Percentiles rank a stretch among this genome's conserved stretches.
These are phyloP conservation scores for Trichoderma koningii DNA, from an alignment of 2,329 filamentous ascomycete species.

Conservation along the genomic window DNA sequence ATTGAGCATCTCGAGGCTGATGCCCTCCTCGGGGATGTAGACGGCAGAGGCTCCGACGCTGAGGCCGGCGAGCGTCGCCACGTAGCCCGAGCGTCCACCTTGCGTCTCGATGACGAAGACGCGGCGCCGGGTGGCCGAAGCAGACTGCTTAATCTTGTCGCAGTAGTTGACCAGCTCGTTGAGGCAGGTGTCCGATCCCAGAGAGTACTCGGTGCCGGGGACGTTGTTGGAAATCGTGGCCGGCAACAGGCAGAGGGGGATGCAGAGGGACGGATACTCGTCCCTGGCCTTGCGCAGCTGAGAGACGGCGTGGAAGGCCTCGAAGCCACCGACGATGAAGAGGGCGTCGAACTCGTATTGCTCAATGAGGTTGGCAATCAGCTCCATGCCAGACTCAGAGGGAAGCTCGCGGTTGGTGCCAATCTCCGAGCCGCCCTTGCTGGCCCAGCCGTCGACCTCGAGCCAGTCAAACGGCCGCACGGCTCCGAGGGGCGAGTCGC, in stretches of 20 bases:
- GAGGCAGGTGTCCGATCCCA: conserved; percentile 93
- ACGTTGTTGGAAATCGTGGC: conserved; percentile 99
- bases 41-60: conserved; percentile 90
- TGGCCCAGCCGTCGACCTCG: conserved; percentile 93
- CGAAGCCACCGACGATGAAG: conserved; percentile 92
- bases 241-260: conserved; percentile 86
- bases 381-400: conserved; percentile 78
- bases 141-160: conserved; percentile 96
- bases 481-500: conserved; percentile 75
- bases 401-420: conserved; percentile 95
- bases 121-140: conserved; percentile 85
- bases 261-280: conserved; percentile 81
- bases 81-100: conserved; percentile 89
- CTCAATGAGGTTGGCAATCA: conserved; percentile 79
- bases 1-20: conserved; percentile 89
- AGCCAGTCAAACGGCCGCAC: conserved; percentile 89
- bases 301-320: conserved; percentile 90
- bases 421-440: conserved; percentile 95
- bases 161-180: conserved; percentile 95
- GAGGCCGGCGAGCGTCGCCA: conserved; percentile 86
- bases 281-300: conserved; percentile 80
- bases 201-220: conserved; percentile 93
- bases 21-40: conserved; percentile 95
- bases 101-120: conserved; percentile 99
- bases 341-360: conserved; percentile 87